Conservation (phyloP, 2,329 filamentous ascomycete species). For the Amesomyces nigricolor region DNA sequence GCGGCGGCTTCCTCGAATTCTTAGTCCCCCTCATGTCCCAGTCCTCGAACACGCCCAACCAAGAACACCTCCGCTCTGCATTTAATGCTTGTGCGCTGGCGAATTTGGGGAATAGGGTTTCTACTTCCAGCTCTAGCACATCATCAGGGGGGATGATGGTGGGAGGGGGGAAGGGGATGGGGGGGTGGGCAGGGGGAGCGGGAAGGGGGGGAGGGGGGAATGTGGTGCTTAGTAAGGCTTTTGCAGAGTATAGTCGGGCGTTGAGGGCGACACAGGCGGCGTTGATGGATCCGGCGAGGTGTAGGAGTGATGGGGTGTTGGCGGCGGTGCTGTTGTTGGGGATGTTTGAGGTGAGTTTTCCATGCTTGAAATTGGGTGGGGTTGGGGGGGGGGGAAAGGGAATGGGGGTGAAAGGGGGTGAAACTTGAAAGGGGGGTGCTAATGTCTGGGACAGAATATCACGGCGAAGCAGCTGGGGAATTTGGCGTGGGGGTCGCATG, state of each 20-base stretch:
- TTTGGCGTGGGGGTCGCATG: constrained; percentile 57
- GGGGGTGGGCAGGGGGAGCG: constrained; percentile 29
- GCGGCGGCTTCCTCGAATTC: constrained; percentile 56
- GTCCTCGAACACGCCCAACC: constrained; percentile 33
- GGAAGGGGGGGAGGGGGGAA: constrained; percentile 29
- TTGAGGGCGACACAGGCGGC: constrained; percentile 48
- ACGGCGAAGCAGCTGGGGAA: constrained; percentile 49
- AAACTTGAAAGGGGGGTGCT: no score
- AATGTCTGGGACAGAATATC: constrained; percentile 38
- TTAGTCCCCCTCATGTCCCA: constrained; percentile 44
- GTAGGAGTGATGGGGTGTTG: constrained; percentile 52
- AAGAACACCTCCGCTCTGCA: constrained; percentile 47
- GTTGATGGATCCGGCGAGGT: constrained; percentile 44
- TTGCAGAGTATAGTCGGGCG: constrained; percentile 51
- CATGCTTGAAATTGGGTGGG: not conserved
- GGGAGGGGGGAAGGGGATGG: not conserved
- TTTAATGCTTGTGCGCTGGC: constrained; percentile 57
- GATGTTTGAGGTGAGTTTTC: constrained; percentile 47
- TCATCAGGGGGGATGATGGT: no score
- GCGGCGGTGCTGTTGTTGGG: constrained; percentile 55
- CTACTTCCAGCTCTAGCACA: not conserved
- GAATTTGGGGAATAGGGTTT: constrained; percentile 47
- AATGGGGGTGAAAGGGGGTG: not conserved
- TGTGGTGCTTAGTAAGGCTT: constrained; percentile 34
- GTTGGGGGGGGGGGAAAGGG: no score